These are phyloP conservation scores for Cryphonectria naterciae DNA, from an alignment of 2,329 filamentous ascomycete species.

Conservation along the genomic window DNA sequence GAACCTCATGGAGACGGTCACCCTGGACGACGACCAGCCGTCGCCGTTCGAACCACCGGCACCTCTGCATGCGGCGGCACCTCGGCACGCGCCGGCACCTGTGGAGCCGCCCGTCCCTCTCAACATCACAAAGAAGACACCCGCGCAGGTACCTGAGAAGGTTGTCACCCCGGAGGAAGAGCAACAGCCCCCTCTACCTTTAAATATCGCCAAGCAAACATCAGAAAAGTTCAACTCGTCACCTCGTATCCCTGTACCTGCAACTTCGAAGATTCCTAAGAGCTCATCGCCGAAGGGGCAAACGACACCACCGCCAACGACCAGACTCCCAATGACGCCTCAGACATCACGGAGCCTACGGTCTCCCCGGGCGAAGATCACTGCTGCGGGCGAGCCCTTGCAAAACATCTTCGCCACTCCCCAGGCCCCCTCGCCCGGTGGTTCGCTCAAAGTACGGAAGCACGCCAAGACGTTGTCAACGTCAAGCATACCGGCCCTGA, in stretches of 20 bases:
- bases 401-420: slow-evolving; percentile 25
- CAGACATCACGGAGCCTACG: slow-evolving; percentile 43
- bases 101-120: not conserved
- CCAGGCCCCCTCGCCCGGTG: slow-evolving; percentile 21
- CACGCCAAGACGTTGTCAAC: slow-evolving; percentile 57
- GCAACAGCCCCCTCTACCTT: slow-evolving; percentile 46
- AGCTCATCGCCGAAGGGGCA: slow-evolving; percentile 43
- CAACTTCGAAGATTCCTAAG: slow-evolving; percentile 54
- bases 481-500: slow-evolving; percentile 60
- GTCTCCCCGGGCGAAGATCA: slow-evolving; percentile 55
- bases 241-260: slow-evolving; percentile 47
- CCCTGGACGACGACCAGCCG: slow-evolving; percentile 45
- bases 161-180: slow-evolving; percentile 29
- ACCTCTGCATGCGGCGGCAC: not conserved
- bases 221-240: slow-evolving; percentile 62
- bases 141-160: slow-evolving; percentile 26
- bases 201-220: slow-evolving; percentile 57
- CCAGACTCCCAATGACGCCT: slow-evolving; percentile 57
- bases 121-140: slow-evolving; percentile 24
- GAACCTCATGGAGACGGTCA: slow-evolving; percentile 64
- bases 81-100: not conserved
- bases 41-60: not conserved
- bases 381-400: slow-evolving; percentile 32
- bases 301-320: slow-evolving; percentile 19
- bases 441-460: slow-evolving; percentile 30